Conservation (phyloP, 768 basidiomycete genomes). For the Podaxis mareebaensis region DNA sequence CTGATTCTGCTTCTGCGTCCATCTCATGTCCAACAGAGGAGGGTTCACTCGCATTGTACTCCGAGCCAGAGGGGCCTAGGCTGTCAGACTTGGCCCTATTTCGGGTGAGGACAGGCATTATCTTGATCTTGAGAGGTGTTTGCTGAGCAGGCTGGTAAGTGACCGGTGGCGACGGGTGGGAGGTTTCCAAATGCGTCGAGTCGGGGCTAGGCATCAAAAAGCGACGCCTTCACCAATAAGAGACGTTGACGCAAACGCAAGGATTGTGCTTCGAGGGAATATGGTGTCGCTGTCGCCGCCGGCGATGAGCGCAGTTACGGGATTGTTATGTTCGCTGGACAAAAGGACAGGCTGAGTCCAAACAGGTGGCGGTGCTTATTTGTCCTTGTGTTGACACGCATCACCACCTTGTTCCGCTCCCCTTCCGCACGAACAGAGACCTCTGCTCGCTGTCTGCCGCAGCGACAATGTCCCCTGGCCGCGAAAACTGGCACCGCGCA, state of each 20-base stretch:
- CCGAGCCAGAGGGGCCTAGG: slow-evolving; percentile 43
- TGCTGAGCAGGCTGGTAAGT: slow-evolving; percentile 25
- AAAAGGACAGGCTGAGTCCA: slow-evolving; percentile 18
- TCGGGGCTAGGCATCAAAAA: slow-evolving; percentile 27
- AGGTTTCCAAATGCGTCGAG: slow-evolving; percentile 25
- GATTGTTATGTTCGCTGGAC: slow-evolving; percentile 19
- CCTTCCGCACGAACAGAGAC: slow-evolving; percentile 2
- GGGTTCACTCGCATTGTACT: slow-evolving; percentile 51
- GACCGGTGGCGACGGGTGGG: slow-evolving; percentile 5
- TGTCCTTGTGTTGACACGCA: slow-evolving; percentile 22
- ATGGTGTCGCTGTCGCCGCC: slow-evolving; percentile 6
- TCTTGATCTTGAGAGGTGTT: slow-evolving; percentile 27
- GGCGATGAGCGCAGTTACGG: slow-evolving; percentile 6
- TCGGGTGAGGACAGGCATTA: slow-evolving; percentile 37
- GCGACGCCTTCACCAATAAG: slow-evolving; percentile 13
- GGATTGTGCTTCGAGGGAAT: slow-evolving; percentile 14
- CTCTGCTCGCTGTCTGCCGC: neutral
- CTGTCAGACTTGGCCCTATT: slow-evolving; percentile 32
- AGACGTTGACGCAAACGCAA: slow-evolving; percentile 4
- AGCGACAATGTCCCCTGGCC: neutral
- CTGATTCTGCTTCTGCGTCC: slow-evolving; percentile 32
- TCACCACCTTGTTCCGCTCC: slow-evolving; percentile 10
- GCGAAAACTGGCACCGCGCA: neutral
- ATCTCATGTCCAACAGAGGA: slow-evolving; percentile 34
- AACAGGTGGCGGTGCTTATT: slow-evolving; percentile 30